Evolutionary conservation across 306 rosid species (phyloP), one percentile per base, ranked within the genome.

Genomic region (Quercus alba): DNA sequence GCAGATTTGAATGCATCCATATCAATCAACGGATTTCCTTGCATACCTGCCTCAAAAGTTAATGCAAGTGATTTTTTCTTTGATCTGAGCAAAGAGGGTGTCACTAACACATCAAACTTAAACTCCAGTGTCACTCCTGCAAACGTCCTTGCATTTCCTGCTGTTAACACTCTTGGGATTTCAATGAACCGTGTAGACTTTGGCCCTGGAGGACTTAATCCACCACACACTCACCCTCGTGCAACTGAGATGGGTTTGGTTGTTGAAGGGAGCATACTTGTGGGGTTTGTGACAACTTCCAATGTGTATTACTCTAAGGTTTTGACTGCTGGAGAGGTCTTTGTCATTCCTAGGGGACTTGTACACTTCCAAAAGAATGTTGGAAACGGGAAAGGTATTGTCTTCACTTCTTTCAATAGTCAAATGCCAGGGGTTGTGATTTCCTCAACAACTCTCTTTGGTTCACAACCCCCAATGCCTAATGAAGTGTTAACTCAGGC

Each of bases 141-240:
- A 30, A 80, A 87, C 72, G 91, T 82, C 67, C 71, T 74, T 52
- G 0, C 85, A 11, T 84, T 87, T 75, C 90, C 90, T 0, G 90
- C 81, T 17, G 80, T 87, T 35, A 85, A 87, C 81, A 87, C 88
- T 8, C 88, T 73, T 3, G 90, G 88, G 35, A 20, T 84, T 2
- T 70, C 90, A 10, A 84, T 84, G 81, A 84, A 82, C 83, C 69
- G 88, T 14, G 83, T 87, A 4, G 90, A 87, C 81, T 73, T 46
- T 59, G 90, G 86, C 44, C 78, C 73, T 0, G 80, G 88, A 0
- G 90, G 90, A 11, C 1, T 82, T 30, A 87, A 87, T 21, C 72
- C 84, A 8, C 87, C 87, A 10, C 89, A 84, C 76, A 78, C 80
- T 1, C 91, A 86, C 64, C 89, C 88, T 58, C 84, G 78, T 20